Conservation (phyloP, 257 asterid genomes). For the Nicotiana knightiana region DNA sequence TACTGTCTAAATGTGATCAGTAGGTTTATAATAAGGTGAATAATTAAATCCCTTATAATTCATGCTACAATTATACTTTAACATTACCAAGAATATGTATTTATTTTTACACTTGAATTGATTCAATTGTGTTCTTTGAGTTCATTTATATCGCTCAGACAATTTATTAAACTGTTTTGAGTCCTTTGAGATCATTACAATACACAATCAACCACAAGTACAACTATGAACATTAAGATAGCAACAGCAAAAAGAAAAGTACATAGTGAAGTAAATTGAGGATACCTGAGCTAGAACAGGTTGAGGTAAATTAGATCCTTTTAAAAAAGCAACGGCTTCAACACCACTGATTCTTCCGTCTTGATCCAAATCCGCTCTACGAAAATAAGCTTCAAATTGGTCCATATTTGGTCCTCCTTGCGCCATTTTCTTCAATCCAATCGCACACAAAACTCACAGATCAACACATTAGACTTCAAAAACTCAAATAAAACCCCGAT, state of each 20-base stretch:
- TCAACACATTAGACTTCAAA: constrained; percentile 7
- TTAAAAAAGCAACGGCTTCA: constrained; percentile 80
- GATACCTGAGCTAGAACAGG: constrained; percentile 79
- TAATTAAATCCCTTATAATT: background rate
- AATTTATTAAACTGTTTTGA: background rate
- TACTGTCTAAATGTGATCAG: background rate
- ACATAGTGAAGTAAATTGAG: background rate
- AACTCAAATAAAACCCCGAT: background rate
- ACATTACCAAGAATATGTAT: background rate
- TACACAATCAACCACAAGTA: background rate
- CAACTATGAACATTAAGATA: background rate
- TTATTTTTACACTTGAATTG: background rate
- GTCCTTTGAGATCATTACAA: background rate
- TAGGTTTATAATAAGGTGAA: background rate
- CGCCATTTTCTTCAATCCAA: constrained; percentile 34
- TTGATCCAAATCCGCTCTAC: constrained; percentile 88
- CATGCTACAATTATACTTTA: background rate
- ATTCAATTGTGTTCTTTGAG: background rate
- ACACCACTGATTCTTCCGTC: constrained; percentile 90
- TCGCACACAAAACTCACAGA: background rate
- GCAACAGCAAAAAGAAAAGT: background rate
- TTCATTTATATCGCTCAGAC: background rate
- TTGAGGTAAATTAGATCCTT: constrained; percentile 77
- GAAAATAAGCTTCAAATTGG: constrained; percentile 77
- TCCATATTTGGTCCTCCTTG: constrained; percentile 42